Base-by-base conservation (phyloP, 2,329 filamentous ascomycete genomes). In the Fusarium abutilonis region DNA sequence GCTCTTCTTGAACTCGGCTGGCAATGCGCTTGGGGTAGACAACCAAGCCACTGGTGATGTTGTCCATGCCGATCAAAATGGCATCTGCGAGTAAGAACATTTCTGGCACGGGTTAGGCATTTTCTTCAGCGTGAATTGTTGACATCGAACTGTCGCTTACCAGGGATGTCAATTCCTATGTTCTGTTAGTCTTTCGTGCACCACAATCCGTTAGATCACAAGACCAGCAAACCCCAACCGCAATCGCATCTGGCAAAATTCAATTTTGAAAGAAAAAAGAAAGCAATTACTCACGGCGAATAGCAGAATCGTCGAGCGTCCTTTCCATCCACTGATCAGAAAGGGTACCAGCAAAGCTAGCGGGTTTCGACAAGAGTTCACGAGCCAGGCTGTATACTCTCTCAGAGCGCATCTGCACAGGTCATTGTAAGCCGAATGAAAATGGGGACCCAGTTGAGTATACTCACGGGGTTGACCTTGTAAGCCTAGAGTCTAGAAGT, bases 21-120 rank as follows among this genome's bases (percentile, higher is more conserved):
- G 52, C 53, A 40, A 42, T 54, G 44, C 41, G 54, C 46, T 41
- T 54, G 6, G 61, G 65, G 40, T 63, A 68, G 34, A 68, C 52
- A 17, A 68, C 65, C 15, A 68, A 48, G 9, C 65, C 64, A 23
- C 67, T 53, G 11, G 65, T 63, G 11, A 68, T 53, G 17, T 68
- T 68, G 32, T 68, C 61, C 0, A 68, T 42, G 1, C 52, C 58
- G 5, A 56, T 32, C 19, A 50, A 42, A n/a, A 67, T 48, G 6
- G 60, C 63, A 0, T 67, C 60, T 1, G 64, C 61, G 2, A 68
- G 39, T 3, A 67, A 41, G 35, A 67, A 66, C 42, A 51, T 44
- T 31, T 68, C 65, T 26, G 23, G 23, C 23, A 26, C 4, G 23
- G 6, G 23, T 26, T 26, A 26, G 23, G 6, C 23, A 26, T 26